These are phyloP conservation scores for Setaria viridis DNA, from an alignment of 202 grass and related monocot species.

Conservation along the genomic window DNA sequence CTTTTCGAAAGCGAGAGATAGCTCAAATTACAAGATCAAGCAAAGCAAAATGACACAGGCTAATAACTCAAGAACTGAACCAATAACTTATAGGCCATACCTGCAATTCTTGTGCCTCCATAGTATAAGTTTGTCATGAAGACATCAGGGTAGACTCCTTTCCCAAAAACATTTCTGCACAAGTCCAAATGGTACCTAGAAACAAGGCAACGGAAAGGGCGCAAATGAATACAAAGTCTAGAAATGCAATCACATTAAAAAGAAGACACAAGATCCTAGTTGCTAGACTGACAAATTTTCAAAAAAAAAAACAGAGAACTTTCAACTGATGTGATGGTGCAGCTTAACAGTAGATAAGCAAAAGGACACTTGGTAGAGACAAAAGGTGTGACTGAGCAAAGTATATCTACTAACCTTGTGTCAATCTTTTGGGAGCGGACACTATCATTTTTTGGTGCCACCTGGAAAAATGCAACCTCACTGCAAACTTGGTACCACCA, in stretches of 20 bases:
- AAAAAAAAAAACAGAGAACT: constrained; percentile 22
- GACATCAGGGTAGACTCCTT: constrained; percentile 90
- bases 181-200: constrained; percentile 95
- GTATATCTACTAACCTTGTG: constrained; percentile 59
- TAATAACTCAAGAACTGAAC: constrained; percentile 36
- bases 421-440: constrained; percentile 82
- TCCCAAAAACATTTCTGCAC: constrained; percentile 91
- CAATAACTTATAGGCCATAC: constrained; percentile 46
- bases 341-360: neutral
- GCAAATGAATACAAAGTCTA: constrained; percentile 5
- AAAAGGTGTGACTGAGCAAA: constrained; percentile 24
- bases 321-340: neutral
- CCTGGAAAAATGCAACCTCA: constrained; percentile 96
- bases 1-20: neutral
- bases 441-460: constrained; percentile 84
- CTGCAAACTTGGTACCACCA: constrained; percentile 99
- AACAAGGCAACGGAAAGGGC: constrained; percentile 28
- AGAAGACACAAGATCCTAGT: constrained; percentile 7
- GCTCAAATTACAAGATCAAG: constrained; percentile 13
- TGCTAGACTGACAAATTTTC: neutral
- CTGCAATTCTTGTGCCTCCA: constrained; percentile 88
- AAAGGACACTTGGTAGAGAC: neutral
- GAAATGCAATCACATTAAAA: constrained; percentile 17
- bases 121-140: constrained; percentile 98
- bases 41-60: constrained; percentile 40